Evolutionary conservation across 495 filamentous ascomycete species (phyloP).

Genomic region (Cudoniella acicularis): DNA sequence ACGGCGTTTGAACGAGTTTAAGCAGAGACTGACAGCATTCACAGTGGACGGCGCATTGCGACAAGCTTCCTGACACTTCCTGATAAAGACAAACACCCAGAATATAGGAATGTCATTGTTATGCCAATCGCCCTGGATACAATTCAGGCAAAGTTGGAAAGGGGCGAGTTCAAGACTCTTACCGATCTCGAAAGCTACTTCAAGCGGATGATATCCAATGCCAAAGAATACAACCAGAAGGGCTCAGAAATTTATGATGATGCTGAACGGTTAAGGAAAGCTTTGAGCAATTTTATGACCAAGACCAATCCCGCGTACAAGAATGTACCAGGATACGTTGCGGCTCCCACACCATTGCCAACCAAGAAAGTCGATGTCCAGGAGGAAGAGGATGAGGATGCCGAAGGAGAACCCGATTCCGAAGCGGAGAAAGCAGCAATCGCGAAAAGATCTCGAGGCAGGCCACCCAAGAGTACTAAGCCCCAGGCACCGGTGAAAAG

Average conservation of each 20-base stretch:
- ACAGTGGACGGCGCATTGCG: constrained; percentile 63
- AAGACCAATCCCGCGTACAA: constrained; percentile 72
- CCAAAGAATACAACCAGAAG: constrained; percentile 67
- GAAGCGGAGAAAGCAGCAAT: constrained; percentile 27
- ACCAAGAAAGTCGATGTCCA: constrained; percentile 25
- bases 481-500: constrained; percentile 35
- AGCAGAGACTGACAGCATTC: constrained; percentile 4
- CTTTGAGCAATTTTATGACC: constrained; percentile 70
- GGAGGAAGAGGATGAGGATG: constrained; percentile 26
- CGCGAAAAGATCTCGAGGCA: constrained; percentile 22
- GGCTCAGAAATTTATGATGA: constrained; percentile 64
- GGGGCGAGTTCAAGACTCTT: constrained; percentile 57
- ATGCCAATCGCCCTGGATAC: constrained; percentile 73
- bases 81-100: constrained; percentile 54
- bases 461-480: constrained; percentile 27
- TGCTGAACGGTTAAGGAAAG: constrained; percentile 71
- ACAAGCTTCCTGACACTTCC: constrained; percentile 69
- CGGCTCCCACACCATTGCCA: constrained; percentile 60
- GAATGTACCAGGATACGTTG: constrained; percentile 48
- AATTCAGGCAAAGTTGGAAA: constrained; percentile 66
- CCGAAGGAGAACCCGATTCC: constrained; percentile 32
- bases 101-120: constrained; percentile 69
- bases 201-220: constrained; percentile 74
- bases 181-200: constrained; percentile 66
- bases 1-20: background rate